Evolutionary conservation across 306 rosid genomes (phyloP), one percentile per base, ranked within the genome.

Genomic region (Fagus sylvatica): DNA sequence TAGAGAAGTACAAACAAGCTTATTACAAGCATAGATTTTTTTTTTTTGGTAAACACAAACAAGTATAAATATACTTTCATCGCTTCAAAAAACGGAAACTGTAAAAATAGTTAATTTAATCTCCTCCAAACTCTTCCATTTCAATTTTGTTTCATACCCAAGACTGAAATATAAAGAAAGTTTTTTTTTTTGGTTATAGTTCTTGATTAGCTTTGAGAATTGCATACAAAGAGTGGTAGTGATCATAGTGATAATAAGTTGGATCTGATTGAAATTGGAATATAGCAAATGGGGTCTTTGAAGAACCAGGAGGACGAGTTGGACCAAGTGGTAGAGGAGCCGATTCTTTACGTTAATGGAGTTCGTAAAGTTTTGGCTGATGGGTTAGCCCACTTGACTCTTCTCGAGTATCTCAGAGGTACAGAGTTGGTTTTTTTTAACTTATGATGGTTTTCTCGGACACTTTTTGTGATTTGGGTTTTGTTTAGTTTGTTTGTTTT

Each of bases 331-430:
- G 83, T 53, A 74, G 83, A 83, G 78, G 93, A 91, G 8, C 79
- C 93, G 43, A 75, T 91, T 36, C 51, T 89, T 3, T 95, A 84
- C 19, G 93, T 93, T 3, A 95, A 93, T 41, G 96, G 98, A 56
- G 71, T 87, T 77, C 93, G 99, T 7, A 85, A 78, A 88, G 82
- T 82, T 9, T 80, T 95, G 59, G 88, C 96, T 42, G 89, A 95
- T 82, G 97, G 96, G 41, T 82, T 91, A 33, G 98, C 99, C 73
- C 98, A 95, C 82, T 80, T 93, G 49, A 93, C 96, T 33, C 93
- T 91, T 71, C 93, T 95, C 4, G 99, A 95, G 80, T 95, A 93
- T 85, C 97, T 95, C 68, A 88, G 98, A 91, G 99, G 99, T 91
- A 76, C 70, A 22, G 51, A 6, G 49, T 12, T 41, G 66, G 34